Evolutionary conservation across 768 basidiomycete species (phyloP), one percentile per base, ranked within the genome.

Genomic region (Suillus spraguei): DNA sequence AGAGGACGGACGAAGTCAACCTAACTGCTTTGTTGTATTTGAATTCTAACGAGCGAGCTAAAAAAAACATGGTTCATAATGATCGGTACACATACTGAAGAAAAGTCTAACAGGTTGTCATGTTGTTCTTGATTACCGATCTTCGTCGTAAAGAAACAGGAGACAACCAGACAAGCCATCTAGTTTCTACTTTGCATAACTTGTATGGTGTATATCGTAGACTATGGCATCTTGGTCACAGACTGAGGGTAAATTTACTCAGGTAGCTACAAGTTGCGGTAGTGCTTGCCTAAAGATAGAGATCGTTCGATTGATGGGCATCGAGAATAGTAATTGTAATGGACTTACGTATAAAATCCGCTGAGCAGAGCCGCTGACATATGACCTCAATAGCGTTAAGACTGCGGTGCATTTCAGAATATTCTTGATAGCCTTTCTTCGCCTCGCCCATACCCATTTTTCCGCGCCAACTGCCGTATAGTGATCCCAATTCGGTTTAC

Each of bases 391-490:
- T 35, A 71, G 16, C 4, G 63, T 41, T 32, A 17, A 55, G 22
- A 58, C 52, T 17, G 52, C 53, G 36, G 33, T 46, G 22, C 50
- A 35, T 61, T 55, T 68, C 46, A 66, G 28, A 36, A 49, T 53
- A 16, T 32, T 16, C 24, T 58, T 46, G 17, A 64, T 24, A 36
- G 28, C 64, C 38, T 64, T 53, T 36, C 55, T 53, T 54, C 16
- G 33, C 24, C 62, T 60, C 44, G 59, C 61, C 28, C 63, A 61
- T 32, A 24, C 70, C 79, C 82, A 81, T 50, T 66, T 69, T 63
- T 81, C 77, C 11, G 75, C 82, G 32, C 75, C 79, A 32, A 80
- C 76, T 22, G 53, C 65, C 16, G 52, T 69, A 60, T 76, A 81
- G 60, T 80, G 72, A 10, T 66, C 63, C 79, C 79, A 80, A 35